These are phyloP conservation scores for Rhodotorula glutinis DNA, from an alignment of 1,284 basidiomycete genomes.

Conservation along the genomic window DNA sequence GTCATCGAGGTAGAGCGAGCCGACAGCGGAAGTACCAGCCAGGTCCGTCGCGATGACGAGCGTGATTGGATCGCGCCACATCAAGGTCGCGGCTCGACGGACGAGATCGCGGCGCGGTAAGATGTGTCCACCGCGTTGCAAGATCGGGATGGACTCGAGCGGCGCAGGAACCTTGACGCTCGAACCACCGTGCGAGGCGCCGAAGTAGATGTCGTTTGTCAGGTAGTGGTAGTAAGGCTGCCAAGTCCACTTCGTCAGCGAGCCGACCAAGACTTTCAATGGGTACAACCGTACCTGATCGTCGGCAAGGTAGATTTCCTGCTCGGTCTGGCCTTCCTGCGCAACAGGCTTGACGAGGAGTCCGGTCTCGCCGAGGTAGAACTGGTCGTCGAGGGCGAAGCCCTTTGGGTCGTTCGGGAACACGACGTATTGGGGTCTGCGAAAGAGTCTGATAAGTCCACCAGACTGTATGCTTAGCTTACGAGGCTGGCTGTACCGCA, in stretches of 20 bases:
- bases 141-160: conserved; percentile 74
- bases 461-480: too few species aligned
- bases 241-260: background rate
- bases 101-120: conserved; percentile 81
- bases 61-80: conserved; percentile 91
- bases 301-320: conserved; percentile 81
- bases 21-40: conserved; percentile 59
- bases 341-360: conserved; percentile 90
- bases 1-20: conserved; percentile 93
- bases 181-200: conserved; percentile 59
- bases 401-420: conserved; percentile 84
- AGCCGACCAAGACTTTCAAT: too few species aligned
- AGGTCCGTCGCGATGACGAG: conserved; percentile 76
- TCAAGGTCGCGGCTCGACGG: conserved; percentile 77
- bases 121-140: conserved; percentile 90
- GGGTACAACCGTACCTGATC: conserved; percentile 59
- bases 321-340: conserved; percentile 64
- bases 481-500: conserved; percentile 64
- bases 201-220: conserved; percentile 64
- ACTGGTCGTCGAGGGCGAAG: conserved; percentile 90
- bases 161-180: conserved; percentile 70
- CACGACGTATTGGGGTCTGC: conserved; percentile 84
- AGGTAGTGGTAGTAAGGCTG: conserved; percentile 96
- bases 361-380: conserved; percentile 82
- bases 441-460: too few species aligned